A percentile compares a stretch with the other conserved stretches of the same genome.
Conservation (phyloP, 495 filamentous ascomycete species). For the Lepraria neglecta region DNA sequence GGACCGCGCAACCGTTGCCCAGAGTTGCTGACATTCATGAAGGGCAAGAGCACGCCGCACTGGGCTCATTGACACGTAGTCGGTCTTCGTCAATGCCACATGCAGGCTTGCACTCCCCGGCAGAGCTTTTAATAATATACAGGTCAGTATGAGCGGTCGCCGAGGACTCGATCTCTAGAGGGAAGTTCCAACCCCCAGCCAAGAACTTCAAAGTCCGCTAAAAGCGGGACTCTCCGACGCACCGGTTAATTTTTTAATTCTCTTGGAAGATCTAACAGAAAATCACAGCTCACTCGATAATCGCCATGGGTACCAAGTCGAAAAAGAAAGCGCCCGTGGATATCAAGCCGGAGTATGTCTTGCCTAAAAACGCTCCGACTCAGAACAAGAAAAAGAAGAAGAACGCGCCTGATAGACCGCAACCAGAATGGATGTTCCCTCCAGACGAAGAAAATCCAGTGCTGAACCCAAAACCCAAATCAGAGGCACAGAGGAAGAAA, state of each 20-base stretch:
- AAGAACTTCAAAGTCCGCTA: slow-evolving; percentile 8
- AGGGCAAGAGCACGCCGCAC: slow-evolving; percentile 13
- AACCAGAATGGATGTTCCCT: slow-evolving; percentile 32
- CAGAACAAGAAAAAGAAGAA: slow-evolving; percentile 31
- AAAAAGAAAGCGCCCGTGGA: slow-evolving; percentile 28
- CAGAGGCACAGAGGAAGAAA: slow-evolving; percentile 22
- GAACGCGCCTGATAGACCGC: slow-evolving; percentile 34
- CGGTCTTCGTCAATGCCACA: neutral
- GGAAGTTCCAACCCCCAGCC: slow-evolving; percentile 6
- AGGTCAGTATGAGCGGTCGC: neutral
- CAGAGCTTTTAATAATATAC: neutral
- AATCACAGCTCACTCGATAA: neutral
- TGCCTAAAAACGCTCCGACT: slow-evolving; percentile 6
- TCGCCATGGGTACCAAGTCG: slow-evolving; percentile 34
- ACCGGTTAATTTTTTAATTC: neutral
- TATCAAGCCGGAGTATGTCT: slow-evolving; percentile 22
- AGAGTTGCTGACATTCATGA: slow-evolving; percentile 24
- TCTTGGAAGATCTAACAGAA: neutral
- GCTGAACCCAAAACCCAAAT: slow-evolving; percentile 29
- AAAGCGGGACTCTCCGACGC: slow-evolving; percentile 13
- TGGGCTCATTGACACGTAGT: slow-evolving; percentile 3
- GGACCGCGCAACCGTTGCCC: slow-evolving; percentile 26
- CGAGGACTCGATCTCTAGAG: neutral
- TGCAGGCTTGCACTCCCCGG: neutral
- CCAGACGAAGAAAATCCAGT: slow-evolving; percentile 31